These are phyloP conservation scores for Neofusicoccum parvum DNA, from an alignment of 2,329 filamentous ascomycete genomes.

Conservation along the genomic window DNA sequence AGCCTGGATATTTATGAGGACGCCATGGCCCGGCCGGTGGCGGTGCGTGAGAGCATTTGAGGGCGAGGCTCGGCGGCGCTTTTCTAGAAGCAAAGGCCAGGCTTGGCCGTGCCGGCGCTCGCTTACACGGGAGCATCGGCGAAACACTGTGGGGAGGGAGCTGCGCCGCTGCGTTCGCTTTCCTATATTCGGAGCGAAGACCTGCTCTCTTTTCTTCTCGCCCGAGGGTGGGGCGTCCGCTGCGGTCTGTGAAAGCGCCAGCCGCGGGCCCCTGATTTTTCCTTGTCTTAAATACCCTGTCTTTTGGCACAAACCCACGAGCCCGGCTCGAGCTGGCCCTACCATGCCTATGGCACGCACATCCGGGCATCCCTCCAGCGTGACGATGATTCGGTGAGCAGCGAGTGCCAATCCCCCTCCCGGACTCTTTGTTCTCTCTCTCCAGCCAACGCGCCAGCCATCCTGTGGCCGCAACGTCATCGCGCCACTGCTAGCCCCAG, in stretches of 20 bases:
- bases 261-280: not conserved
- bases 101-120: not conserved
- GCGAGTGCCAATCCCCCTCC: slow-evolving; percentile 1
- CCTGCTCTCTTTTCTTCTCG: not conserved
- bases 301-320: not conserved
- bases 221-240: not conserved
- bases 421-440: not conserved
- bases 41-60: slow-evolving; percentile 53
- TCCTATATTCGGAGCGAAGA: not conserved
- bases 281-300: slow-evolving; percentile 7
- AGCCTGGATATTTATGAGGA: slow-evolving; percentile 52
- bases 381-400: slow-evolving; percentile 1
- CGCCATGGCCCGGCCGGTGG: slow-evolving; percentile 45
- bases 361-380: not conserved
- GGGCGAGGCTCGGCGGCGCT: slow-evolving; percentile 1
- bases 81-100: not conserved
- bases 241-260: slow-evolving; percentile 2
- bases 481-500: not conserved
- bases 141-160: not conserved
- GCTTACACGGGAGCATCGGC: not conserved
- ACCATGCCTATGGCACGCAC: not conserved
- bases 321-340: not conserved
- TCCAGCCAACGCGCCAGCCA: not conserved
- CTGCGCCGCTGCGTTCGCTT: not conserved
- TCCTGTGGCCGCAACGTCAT: not conserved